Percentiles rank a stretch among this genome's conserved stretches.
Conservation (phyloP, 2,329 filamentous ascomycete genomes). For the Cladosporium sp. region DNA sequence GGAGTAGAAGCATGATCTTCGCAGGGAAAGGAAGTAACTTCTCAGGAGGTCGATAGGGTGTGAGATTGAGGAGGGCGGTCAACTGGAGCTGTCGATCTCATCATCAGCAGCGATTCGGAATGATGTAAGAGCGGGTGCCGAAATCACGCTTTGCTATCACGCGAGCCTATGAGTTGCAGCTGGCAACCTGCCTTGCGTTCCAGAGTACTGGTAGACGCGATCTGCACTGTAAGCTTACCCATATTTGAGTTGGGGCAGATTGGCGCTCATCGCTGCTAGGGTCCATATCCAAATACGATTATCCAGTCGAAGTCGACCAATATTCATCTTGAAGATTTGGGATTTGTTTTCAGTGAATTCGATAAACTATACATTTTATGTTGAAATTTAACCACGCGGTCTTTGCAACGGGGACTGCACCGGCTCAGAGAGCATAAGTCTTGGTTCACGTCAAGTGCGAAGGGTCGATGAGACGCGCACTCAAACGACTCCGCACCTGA, state of each 20-base stretch:
- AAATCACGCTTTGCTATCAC: neutral
- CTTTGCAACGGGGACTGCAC: neutral
- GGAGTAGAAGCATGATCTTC: neutral
- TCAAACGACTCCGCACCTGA: neutral
- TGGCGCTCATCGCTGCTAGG: neutral
- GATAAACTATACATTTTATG: neutral
- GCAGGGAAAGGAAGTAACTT: neutral
- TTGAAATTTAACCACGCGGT: neutral
- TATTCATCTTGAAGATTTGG: neutral
- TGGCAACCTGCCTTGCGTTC: neutral
- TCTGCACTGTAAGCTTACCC: neutral
- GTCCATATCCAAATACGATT: neutral
- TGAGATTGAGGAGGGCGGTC: neutral
- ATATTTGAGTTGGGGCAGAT: neutral
- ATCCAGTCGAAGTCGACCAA: neutral
- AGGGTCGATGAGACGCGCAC: conserved; percentile 1
- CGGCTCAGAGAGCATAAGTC: neutral
- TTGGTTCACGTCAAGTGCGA: neutral
- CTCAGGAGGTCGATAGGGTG: neutral
- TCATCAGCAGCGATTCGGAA: neutral
- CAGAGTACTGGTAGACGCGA: neutral
- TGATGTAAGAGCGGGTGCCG: neutral
- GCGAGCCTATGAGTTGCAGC: neutral
- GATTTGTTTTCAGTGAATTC: neutral
- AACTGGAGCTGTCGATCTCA: neutral